These are phyloP conservation scores for Kandelia obovata DNA, from an alignment of 345 rosid genomes.

Conservation along the genomic window DNA sequence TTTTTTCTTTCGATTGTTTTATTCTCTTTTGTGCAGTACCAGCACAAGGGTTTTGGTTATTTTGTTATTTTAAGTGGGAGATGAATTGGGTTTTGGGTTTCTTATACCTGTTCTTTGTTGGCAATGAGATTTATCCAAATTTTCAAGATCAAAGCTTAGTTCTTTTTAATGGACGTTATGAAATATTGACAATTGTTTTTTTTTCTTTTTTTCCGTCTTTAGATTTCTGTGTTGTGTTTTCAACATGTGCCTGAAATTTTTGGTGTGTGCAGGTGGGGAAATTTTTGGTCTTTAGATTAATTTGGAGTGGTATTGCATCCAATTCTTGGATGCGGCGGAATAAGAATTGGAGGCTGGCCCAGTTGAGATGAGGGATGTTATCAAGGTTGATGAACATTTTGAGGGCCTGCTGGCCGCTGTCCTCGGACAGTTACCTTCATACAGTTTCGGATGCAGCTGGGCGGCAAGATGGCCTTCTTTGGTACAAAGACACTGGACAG, in stretches of 20 bases:
- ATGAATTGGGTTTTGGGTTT: slow-evolving; percentile 18
- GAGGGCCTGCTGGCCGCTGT: slow-evolving; percentile 39
- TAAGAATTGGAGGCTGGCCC: slow-evolving; percentile 35
- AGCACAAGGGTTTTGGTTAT: not conserved
- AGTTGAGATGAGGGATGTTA: slow-evolving; percentile 40
- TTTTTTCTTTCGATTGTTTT: slow-evolving; percentile 13
- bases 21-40: slow-evolving; percentile 3
- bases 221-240: slow-evolving; percentile 6
- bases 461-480: slow-evolving; percentile 35
- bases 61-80: slow-evolving; percentile 6
- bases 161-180: slow-evolving; percentile 1
- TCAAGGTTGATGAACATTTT: slow-evolving; percentile 32
- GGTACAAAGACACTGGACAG: slow-evolving; percentile 37
- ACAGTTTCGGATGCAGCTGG: slow-evolving; percentile 29
- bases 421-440: slow-evolving; percentile 21
- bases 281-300: slow-evolving; percentile 13
- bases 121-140: not conserved
- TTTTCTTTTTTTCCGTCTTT: not conserved
- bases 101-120: not conserved
- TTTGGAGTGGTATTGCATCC: slow-evolving; percentile 33
- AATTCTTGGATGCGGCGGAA: slow-evolving; percentile 44
- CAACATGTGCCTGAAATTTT: not conserved
- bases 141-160: not conserved
- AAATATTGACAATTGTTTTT: not conserved
- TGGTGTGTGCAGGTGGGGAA: slow-evolving; percentile 25